Evolutionary conservation across 2,329 filamentous ascomycete species (phyloP).

Genomic region (Colletotrichum godetiae): DNA sequence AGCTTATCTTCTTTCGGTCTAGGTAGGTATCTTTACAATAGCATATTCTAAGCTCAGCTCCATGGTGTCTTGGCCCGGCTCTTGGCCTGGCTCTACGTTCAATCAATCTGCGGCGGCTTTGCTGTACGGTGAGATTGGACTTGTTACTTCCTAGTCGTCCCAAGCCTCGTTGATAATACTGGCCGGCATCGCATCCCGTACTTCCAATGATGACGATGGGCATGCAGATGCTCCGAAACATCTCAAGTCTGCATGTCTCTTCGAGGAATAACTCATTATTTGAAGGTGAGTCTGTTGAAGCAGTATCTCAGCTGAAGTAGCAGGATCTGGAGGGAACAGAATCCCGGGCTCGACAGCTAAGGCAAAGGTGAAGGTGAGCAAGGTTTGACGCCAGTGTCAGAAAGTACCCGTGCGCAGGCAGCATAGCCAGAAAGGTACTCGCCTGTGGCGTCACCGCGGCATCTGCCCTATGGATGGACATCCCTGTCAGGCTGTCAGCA

Average conservation of each 20-base stretch:
- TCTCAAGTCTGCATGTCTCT: neutral
- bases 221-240: neutral
- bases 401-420: conserved; percentile 32
- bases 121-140: neutral
- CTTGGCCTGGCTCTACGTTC: neutral
- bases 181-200: neutral
- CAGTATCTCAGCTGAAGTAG: neutral
- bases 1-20: neutral
- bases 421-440: conserved; percentile 10
- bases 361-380: neutral
- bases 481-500: conserved; percentile 14
- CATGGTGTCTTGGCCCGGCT: neutral
- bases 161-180: neutral
- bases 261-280: neutral
- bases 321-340: neutral
- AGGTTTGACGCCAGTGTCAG: conserved; percentile 34
- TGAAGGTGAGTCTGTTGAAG: too few species aligned
- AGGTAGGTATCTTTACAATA: neutral
- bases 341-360: neutral
- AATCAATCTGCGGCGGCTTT: neutral
- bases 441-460: conserved; percentile 10
- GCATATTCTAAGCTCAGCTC: neutral
- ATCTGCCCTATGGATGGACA: conserved; percentile 15
- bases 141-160: neutral
- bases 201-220: neutral